These are phyloP conservation scores for Tetrahymena borealis DNA, from an alignment of 73 alveolate species.

Conservation along the genomic window DNA sequence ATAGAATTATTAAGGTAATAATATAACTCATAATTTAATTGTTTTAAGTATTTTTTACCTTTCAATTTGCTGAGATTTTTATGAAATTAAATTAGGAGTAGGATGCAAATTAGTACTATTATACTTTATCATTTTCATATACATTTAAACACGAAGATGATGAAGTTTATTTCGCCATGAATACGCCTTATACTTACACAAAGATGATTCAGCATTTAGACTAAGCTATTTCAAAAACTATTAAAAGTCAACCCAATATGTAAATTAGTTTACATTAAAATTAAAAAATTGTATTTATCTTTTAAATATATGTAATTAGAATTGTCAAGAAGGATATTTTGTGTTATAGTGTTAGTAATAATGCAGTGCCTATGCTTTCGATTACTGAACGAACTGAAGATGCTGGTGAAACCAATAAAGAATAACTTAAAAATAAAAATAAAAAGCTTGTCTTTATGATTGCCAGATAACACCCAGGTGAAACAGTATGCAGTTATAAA, in stretches of 20 bases:
- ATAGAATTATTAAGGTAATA: background rate
- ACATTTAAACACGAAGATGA: background rate
- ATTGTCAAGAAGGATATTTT: background rate
- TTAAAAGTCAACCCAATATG: background rate
- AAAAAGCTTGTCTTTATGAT: constrained; percentile 40
- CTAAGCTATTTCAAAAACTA: background rate
- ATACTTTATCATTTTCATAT: background rate
- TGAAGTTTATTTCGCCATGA: background rate
- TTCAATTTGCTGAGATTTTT: background rate
- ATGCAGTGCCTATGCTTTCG: background rate
- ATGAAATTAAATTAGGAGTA: background rate
- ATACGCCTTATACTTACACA: background rate
- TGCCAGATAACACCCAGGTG: constrained; percentile 80
- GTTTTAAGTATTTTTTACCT: background rate
- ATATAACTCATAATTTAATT: background rate
- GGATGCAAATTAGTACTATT: background rate
- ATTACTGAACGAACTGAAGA: background rate
- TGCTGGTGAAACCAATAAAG: background rate
- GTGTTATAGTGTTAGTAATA: background rate
- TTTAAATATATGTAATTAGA: no score
- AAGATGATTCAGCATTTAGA: background rate
- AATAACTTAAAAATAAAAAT: background rate
- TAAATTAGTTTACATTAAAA: background rate
- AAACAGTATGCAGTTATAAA: constrained; percentile 58
- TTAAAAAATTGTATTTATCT: background rate